Evolutionary conservation across 331 rosid genomes (phyloP), one percentile per base, ranked within the genome.

Genomic region (Arachis monticola): DNA sequence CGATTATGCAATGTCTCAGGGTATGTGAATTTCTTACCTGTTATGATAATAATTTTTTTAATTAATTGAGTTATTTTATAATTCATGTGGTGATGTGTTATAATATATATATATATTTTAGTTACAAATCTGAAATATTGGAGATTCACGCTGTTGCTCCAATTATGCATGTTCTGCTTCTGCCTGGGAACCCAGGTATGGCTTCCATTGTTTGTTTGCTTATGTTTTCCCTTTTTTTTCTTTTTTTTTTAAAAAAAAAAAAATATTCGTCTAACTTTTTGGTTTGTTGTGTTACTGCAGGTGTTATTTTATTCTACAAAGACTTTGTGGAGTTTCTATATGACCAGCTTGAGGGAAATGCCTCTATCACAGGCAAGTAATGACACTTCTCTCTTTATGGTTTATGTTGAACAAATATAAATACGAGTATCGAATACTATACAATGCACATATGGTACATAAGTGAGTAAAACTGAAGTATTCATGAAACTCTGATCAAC

Each of bases 181-280:
- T 95, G 76, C 96, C 97, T 74, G 97, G 99, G 81, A 92, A 95
- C 78, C 97, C 97, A 82, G 99, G 97, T 86, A 56, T 67, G 77
- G 48, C 41, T 64, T 76, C 27, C 7, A 12, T 50, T 69, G 9
- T 58, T 47, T 47, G 45, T 63, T 6, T 1, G 6, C 14, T 41
- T n/a, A 9, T 44, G 61, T 53, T 57, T 57, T 72, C 71, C 17
- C 22, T 58, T 60, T 47, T 64, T 38, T 38, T 35, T 2, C 3
- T 35, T 35, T 35, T 35, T 35, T 0, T 38, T 38, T 38, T 38
- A 38, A 27, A 27, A 27, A 38, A 27, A 27, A 27, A 17, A 27
- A 27, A 38, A 58, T 41, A 12, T 58, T 76, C 69, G 35, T 60
- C 80, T 75, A 11, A 14, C 44, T 53, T 7, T 79, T 63, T 14